phyloP scores from a whole-genome alignment of 2,329 filamentous ascomycete genomes.

The Coleophoma crateriformis region DNA sequence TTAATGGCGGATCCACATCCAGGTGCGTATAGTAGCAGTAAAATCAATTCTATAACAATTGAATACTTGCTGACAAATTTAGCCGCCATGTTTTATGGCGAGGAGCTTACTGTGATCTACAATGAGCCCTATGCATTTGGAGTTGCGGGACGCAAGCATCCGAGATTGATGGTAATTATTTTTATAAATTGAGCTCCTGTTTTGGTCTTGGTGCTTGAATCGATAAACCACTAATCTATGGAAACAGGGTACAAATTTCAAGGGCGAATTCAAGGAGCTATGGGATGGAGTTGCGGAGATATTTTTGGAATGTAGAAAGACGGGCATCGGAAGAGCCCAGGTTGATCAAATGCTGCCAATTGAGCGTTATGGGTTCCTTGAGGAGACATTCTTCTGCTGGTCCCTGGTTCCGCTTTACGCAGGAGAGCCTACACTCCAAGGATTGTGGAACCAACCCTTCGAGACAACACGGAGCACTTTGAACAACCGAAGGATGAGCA shows the following conservation, averaged over 20 bases:
- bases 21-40: slow-evolving; percentile 15
- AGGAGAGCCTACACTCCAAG: slow-evolving; percentile 64
- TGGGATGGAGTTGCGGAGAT: slow-evolving; percentile 66
- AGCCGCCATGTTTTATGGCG: slow-evolving; percentile 71
- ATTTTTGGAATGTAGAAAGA: slow-evolving; percentile 59
- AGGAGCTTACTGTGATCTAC: slow-evolving; percentile 60
- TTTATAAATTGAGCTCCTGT: too few species aligned
- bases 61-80: too few species aligned
- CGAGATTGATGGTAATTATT: slow-evolving; percentile 51
- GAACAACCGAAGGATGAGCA: slow-evolving; percentile 71
- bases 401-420: slow-evolving; percentile 73
- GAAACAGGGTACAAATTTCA: slow-evolving; percentile 17
- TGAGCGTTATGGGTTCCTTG: slow-evolving; percentile 59
- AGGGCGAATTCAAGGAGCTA: slow-evolving; percentile 63
- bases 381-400: slow-evolving; percentile 82
- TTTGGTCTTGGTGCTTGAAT: too few species aligned
- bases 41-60: too few species aligned
- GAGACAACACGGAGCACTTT: slow-evolving; percentile 74
- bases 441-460: slow-evolving; percentile 74
- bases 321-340: slow-evolving; percentile 74
- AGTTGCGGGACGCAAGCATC: slow-evolving; percentile 72
- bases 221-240: background rate
- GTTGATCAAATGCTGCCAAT: slow-evolving; percentile 75
- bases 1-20: slow-evolving; percentile 75
- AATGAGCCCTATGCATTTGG: slow-evolving; percentile 65